These are phyloP conservation scores for Piedraia hortae DNA, from an alignment of 2,329 filamentous ascomycete genomes.

Conservation along the genomic window DNA sequence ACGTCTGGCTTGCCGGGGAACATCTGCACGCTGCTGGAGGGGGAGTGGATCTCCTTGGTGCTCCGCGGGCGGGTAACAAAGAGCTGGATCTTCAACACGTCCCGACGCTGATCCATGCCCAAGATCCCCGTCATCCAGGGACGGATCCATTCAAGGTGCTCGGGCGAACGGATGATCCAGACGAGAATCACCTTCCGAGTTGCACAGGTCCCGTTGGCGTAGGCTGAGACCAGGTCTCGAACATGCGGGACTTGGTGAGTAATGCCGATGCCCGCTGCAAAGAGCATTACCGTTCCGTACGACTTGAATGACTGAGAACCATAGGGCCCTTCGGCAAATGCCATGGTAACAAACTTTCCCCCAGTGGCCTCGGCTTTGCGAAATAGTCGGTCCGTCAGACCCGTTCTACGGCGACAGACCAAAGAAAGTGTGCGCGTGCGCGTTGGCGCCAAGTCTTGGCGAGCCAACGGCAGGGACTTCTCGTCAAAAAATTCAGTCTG, in stretches of 20 bases:
- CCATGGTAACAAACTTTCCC: slow-evolving; percentile 33
- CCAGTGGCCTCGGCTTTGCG: slow-evolving; percentile 32
- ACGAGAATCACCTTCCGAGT: slow-evolving; percentile 59
- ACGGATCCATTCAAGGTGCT: slow-evolving; percentile 78
- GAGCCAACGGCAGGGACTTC: slow-evolving; percentile 21
- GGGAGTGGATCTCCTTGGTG: slow-evolving; percentile 52
- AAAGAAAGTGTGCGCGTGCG: slow-evolving; percentile 38
- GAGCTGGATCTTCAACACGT: slow-evolving; percentile 61
- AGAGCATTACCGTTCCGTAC: slow-evolving; percentile 73
- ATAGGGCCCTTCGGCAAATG: slow-evolving; percentile 75
- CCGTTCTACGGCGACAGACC: slow-evolving; percentile 63
- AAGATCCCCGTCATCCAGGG: slow-evolving; percentile 77
- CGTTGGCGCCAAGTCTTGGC: slow-evolving; percentile 23
- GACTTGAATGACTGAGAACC: slow-evolving; percentile 56
- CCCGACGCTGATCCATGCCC: slow-evolving; percentile 49
- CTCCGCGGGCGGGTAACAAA: slow-evolving; percentile 75
- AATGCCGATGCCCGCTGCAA: slow-evolving; percentile 81
- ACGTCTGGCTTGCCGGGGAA: slow-evolving; percentile 72
- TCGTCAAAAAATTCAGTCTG: slow-evolving; percentile 14
- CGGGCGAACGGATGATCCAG: slow-evolving; percentile 76
- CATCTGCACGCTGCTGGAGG: slow-evolving; percentile 64
- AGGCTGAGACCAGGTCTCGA: slow-evolving; percentile 29
- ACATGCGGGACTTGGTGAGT: slow-evolving; percentile 84
- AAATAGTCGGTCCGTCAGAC: slow-evolving; percentile 63
- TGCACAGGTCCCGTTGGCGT: slow-evolving; percentile 45